Conservation (phyloP, 768 basidiomycete species). For the Russula sp. region DNA sequence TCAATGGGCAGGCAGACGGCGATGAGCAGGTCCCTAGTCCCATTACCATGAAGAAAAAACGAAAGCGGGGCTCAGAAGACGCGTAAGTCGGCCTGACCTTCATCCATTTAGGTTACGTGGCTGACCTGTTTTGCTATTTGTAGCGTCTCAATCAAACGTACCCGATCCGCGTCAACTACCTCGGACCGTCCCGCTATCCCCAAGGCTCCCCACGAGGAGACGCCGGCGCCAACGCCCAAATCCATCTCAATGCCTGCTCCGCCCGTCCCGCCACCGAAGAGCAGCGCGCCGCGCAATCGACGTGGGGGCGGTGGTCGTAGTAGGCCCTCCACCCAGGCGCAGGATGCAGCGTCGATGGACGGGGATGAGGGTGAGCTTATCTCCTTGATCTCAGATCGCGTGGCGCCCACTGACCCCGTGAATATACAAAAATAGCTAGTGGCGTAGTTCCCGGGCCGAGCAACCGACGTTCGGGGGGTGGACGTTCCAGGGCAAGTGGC, state of each 20-base stretch:
- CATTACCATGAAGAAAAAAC: constrained; percentile 51
- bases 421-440: not conserved
- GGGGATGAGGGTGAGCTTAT: constrained; percentile 55
- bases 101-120: constrained; percentile 14
- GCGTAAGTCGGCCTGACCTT: constrained; percentile 39
- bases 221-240: constrained; percentile 30
- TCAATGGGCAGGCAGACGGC: constrained; percentile 36
- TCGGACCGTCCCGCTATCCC: constrained; percentile 51
- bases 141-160: constrained; percentile 61
- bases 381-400: constrained; percentile 27
- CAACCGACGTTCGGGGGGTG: constrained; percentile 42
- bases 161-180: constrained; percentile 65
- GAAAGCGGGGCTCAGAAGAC: constrained; percentile 73
- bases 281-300: constrained; percentile 27
- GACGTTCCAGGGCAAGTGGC: constrained; percentile 39
- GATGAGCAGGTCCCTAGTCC: constrained; percentile 45
- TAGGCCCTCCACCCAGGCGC: constrained; percentile 28
- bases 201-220: constrained; percentile 39
- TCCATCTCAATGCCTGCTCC: constrained; percentile 24
- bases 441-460: constrained; percentile 13
- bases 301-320: constrained; percentile 28
- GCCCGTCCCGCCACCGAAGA: constrained; percentile 26
- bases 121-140: constrained; percentile 3
- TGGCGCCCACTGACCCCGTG: constrained; percentile 28
- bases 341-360: constrained; percentile 38